Base-by-base conservation (phyloP, 2,329 filamentous ascomycete genomes). In the Botrytis fabae region DNA sequence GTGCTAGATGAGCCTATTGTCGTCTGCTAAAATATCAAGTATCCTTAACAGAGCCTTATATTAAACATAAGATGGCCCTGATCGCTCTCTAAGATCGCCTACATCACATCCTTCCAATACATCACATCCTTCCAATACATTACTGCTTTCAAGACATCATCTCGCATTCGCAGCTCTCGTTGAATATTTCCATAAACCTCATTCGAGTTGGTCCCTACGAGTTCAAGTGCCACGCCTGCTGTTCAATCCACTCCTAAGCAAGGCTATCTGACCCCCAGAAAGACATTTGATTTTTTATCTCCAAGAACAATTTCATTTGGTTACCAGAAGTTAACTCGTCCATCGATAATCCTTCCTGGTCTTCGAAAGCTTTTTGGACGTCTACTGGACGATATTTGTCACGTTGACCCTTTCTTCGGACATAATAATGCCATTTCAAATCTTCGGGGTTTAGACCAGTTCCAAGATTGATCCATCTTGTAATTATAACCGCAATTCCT, bases 381-480 rank as follows among this genome's bases (percentile, higher is more conserved):
- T 46, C 61, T 16, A 66, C 54, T 16, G 25, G 16, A 42, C 62
- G 60, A 8, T 42, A 32, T 25, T 22, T n/a, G 70, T 60, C 57
- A 54, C 20, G 18, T 57, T 68, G 42, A 54, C 54, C 32, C 51
- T 18, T 20, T 28, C 25, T 4, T 48, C 59, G 48, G 59, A 59
- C 22, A 61, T 75, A 73, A 32, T 54, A 61, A 71, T 35, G 20
- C 74, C 74, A 74, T 71, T 73, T 75, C 28, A 35, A 2, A 73
- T 73, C 73, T 48, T 48, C n/a, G 42, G 48, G n/a, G 48, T 75
- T 46, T 48, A 62, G 40, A 40, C 74, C 74, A 35, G 74, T 57
- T 44, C 71, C 74, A 44, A 75, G 61, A 63, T 72, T 72, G 60
- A 66, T 40, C 74, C 74, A 75, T 64, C 46, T 74, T 42, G 74